Evolutionary conservation across 78 protist species (phyloP), one percentile per base, ranked within the genome.

Genomic region (Dictyostelium citrinum): DNA sequence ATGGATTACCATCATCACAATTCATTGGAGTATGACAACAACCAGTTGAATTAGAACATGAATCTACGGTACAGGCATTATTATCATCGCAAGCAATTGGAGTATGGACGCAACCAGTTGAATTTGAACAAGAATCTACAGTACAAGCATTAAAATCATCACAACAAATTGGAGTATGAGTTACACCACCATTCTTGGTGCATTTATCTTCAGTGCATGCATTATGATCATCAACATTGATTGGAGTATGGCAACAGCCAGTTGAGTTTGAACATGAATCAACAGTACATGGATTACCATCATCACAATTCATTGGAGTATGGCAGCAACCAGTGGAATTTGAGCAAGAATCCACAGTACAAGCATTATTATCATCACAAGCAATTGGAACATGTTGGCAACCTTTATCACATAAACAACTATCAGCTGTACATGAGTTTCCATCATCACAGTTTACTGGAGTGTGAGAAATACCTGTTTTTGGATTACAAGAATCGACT

Each of bases 161-260:
- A 27, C 86, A 81, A 27, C n/a, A 5, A 6, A n/a, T 27, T 81
- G 86, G 64, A 37, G 31, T 78, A 27, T 67, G 20, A 0, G 24
- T 24, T 29, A 41, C 29, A 60, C 86, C 82, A 33, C 37, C 71
- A 2, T 6, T 0, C 1, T 12, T 2, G 27, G 45, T 20, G 46
- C 95, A 90, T 14, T n/a, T 43, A 61, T 90, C 95, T 3, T 6
- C n/a, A 3, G 95, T 90, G 31, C 95, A 90, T 49, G 76, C 9
- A 24, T 90, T 80, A 2, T 64, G 45, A 41, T 81, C 95, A 41
- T 83, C 79, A 37, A 78, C 68, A 12, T 51, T 20, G 1, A 61
- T 16, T 41, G 43, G 41, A 20, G n/a, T 17, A 16, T 71, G 79
- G 24, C 14, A 10, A 24, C 72, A 64, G 0, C 46, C 84, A 7